Base-by-base conservation (phyloP, 1,139 yeast species). In the Taphrina populina region DNA sequence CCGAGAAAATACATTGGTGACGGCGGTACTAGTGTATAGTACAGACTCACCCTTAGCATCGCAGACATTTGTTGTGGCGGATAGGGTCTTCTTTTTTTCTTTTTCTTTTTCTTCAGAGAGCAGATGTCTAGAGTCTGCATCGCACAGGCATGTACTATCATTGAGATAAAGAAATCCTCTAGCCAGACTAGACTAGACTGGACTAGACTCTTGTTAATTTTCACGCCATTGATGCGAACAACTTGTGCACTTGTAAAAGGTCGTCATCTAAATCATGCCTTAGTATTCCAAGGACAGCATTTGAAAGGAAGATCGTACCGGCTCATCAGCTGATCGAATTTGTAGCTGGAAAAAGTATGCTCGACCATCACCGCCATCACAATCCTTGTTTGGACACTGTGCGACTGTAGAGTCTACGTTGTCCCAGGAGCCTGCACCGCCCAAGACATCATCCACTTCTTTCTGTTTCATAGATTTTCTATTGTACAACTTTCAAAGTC, bases 401-500 rank as follows among this genome's bases (percentile, higher is more conserved):
- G 92, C 65, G 56, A 40, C 43, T 0, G 77, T 74, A 60, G 74
- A 76, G 67, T 94, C 98, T 27, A 94, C 98, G 67, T 92, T 90
- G 69, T 92, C 98, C 98, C 98, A 92, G 2, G 97, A 95, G 24
- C 96, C 97, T 63, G 83, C 94, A 37, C 96, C 96, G 59, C 99
- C 98, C 24, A 92, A 76, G 8, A 92, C 96, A 72, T 92, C 98
- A 70, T 92, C 99, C 2, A 92, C 94, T 64, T 88, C 86, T 67
- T 92, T 92, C 67, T 95, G 76, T 34, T 86, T 84, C 66, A 92
- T 76, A 59, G 78, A 78, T 67, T 85, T 88, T 59, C 96, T 76
- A 68, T 90, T 96, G 69, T 75, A 92, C 72, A 92, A 81, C 57
- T 61, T 53, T 23, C 11, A 19, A 7, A 10, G 24, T 27, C 10